phyloP scores from a whole-genome alignment of 495 filamentous ascomycete species.

The Physcia stellaris region DNA sequence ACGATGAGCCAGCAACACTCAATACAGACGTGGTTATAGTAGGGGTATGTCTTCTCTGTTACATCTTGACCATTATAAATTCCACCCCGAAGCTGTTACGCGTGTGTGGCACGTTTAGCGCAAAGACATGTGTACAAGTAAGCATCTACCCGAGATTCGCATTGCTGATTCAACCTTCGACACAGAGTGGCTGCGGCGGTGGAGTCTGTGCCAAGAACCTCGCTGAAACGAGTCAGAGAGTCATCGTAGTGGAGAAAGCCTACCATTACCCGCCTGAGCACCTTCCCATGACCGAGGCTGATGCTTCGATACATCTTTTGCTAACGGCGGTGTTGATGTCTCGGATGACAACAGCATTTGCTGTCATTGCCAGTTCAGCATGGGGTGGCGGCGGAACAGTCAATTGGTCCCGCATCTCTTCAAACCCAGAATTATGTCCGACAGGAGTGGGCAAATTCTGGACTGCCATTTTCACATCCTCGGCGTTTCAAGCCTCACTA shows the following conservation, averaged over 20 bases:
- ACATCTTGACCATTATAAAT: too few species aligned
- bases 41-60: too few species aligned
- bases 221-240: constrained; percentile 55
- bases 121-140: too few species aligned
- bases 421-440: constrained; percentile 72
- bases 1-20: constrained; percentile 36
- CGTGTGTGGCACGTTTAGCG: too few species aligned
- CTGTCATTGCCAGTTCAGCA: constrained; percentile 50
- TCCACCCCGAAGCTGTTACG: too few species aligned
- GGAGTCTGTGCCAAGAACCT: constrained; percentile 70
- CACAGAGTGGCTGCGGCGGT: constrained; percentile 79
- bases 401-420: constrained; percentile 77
- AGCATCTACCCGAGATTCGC: too few species aligned
- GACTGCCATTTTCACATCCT: constrained; percentile 66
- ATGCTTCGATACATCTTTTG: constrained; percentile 47
- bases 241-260: constrained; percentile 73
- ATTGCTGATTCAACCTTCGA: too few species aligned
- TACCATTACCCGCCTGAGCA: constrained; percentile 57
- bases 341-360: constrained; percentile 48
- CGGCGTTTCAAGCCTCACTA: constrained; percentile 60
- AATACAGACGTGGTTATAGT: constrained; percentile 76
- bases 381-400: constrained; percentile 83
- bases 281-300: constrained; percentile 55
- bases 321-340: constrained; percentile 39
- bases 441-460: constrained; percentile 63